Percentiles rank a stretch among this genome's conserved stretches.
These are phyloP conservation scores for Malus hybrid DNA, from an alignment of 331 rosid genomes.

Conservation along the genomic window DNA sequence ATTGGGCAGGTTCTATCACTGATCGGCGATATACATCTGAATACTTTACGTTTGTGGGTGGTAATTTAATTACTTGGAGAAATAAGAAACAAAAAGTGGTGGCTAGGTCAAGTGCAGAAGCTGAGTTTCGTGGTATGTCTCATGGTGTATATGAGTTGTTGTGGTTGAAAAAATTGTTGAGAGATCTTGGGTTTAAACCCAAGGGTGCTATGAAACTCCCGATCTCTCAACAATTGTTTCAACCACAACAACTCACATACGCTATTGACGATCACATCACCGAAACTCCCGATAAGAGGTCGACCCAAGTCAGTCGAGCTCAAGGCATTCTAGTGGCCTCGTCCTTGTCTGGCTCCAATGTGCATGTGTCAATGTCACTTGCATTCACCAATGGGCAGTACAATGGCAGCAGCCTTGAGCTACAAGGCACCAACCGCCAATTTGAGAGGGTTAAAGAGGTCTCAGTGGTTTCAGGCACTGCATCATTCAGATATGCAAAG, in stretches of 20 bases:
- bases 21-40: too few species aligned
- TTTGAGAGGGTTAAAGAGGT: slow-evolving; percentile 38
- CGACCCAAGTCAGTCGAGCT: slow-evolving; percentile 26
- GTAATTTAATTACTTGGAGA: too few species aligned
- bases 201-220: neutral
- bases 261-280: slow-evolving; percentile 38
- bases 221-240: too few species aligned
- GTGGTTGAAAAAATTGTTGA: too few species aligned
- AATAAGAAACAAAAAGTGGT: too few species aligned
- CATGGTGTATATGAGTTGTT: too few species aligned
- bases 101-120: too few species aligned
- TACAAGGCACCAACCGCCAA: slow-evolving; percentile 48
- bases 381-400: neutral
- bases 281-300: neutral
- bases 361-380: slow-evolving; percentile 23
- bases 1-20: too few species aligned
- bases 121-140: too few species aligned
- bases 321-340: slow-evolving; percentile 32
- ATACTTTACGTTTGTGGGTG: too few species aligned
- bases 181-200: too few species aligned
- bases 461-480: slow-evolving; percentile 48
- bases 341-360: slow-evolving; percentile 29
- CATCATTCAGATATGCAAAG: slow-evolving; percentile 36
- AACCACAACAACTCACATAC: neutral
- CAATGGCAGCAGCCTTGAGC: slow-evolving; percentile 37